Base-by-base conservation (phyloP, 768 basidiomycete species). In the Epithele typhae region DNA sequence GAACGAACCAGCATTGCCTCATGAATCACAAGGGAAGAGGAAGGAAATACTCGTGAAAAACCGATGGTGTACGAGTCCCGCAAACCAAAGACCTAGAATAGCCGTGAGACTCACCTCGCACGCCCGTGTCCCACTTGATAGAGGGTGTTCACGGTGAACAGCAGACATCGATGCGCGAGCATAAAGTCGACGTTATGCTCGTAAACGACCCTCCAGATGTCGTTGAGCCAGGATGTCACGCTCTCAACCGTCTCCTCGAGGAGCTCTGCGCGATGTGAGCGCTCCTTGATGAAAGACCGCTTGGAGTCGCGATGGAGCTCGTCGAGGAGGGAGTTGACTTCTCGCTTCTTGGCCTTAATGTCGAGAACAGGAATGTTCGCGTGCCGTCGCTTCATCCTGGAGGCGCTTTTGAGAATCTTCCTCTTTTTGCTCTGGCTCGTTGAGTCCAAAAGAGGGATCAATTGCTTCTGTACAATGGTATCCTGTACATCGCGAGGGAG, bases 151-250 rank as follows among this genome's bases (percentile, higher is more conserved):
- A 70, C 70, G 8, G 70, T 66, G 47, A 76, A 80, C 21, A 82
- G 52, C 2, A 87, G 71, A 53, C 80, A 82, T 2, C 60, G 53
- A 53, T 87, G 84, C 0, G 78, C 83, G 19, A 67, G 55, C 2
- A 52, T 46, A 51, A 75, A 85, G 52, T 78, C 61, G 25, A 74
- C 70, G 15, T 72, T 65, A 52, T 80, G 73, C 51, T 86, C 82
- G 52, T 76, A 84, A 8, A 76, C 76, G 25, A 73, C 68, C 43
- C 59, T 68, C 84, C 84, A 87, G 27, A 86, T 76, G 51, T 80
- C 74, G 57, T 70, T 77, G 39, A 86, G 56, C 82, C 82, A 86
- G n/a, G 57, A 56, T 0, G 74, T 64, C 19, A 85, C 59, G 53
- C 70, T 79, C 38, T 78, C 72, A 8, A 83, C 64, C 6, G 76